These are phyloP conservation scores for Vigna nakashimae DNA, from an alignment of 306 rosid genomes.

Conservation along the genomic window DNA sequence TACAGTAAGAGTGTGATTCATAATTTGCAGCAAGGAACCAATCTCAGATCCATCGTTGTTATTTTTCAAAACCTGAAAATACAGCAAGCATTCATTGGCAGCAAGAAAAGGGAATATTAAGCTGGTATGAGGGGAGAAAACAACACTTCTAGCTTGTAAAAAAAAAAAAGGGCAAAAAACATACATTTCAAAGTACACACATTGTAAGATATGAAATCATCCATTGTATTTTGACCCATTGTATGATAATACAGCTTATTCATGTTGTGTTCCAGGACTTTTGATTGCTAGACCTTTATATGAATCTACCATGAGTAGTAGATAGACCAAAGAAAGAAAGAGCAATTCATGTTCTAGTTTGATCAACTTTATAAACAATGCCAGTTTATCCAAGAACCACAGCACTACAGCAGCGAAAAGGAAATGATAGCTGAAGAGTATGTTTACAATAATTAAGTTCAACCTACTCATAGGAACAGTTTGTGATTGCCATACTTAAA, in stretches of 20 bases:
- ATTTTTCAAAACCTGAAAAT: slow-evolving; percentile 75
- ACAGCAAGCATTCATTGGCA: slow-evolving; percentile 36
- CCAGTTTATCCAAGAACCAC: slow-evolving; percentile 18
- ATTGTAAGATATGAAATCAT: background rate
- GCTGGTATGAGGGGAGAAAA: slow-evolving; percentile 19
- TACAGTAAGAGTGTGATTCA: slow-evolving; percentile 88
- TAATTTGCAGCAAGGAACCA: slow-evolving; percentile 84
- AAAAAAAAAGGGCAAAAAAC: background rate
- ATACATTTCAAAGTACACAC: slow-evolving; percentile 15
- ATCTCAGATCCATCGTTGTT: slow-evolving; percentile 84
- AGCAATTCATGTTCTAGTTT: slow-evolving; percentile 4
- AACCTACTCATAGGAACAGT: slow-evolving; percentile 1
- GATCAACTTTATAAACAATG: slow-evolving; percentile 19
- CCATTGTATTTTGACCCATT: slow-evolving; percentile 13
- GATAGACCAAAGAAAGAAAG: slow-evolving; percentile 14
- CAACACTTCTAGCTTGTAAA: slow-evolving; percentile 35
- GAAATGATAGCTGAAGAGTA: slow-evolving; percentile 2
- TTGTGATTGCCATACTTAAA: slow-evolving; percentile 22
- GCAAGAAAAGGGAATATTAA: slow-evolving; percentile 23
- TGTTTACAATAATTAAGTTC: slow-evolving; percentile 15
- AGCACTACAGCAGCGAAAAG: background rate
- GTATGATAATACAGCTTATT: slow-evolving; percentile 21
- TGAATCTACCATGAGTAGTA: slow-evolving; percentile 12
- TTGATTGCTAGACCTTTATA: background rate
- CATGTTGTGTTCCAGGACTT: slow-evolving; percentile 7